A percentile compares a stretch with the other conserved stretches of the same genome.
Evolutionary conservation across 495 filamentous ascomycete species (phyloP).

Genomic region (Neurospora sp.): DNA sequence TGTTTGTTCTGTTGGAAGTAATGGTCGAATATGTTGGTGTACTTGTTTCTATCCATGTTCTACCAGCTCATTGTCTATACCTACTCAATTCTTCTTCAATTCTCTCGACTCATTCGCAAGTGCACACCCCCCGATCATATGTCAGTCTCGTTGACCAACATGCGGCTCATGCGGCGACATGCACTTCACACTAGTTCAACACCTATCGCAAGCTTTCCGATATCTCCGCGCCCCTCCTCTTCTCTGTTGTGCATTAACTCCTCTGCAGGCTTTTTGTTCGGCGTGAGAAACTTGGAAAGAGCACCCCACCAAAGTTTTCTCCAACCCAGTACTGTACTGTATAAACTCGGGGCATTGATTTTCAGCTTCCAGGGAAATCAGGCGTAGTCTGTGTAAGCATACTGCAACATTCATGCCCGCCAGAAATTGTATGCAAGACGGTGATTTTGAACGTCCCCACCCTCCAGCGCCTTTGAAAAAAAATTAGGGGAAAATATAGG

Average conservation of each 20-base stretch:
- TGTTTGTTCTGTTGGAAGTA: too few relatives aligned
- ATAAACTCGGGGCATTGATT: too few relatives aligned
- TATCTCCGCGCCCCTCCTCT: not conserved
- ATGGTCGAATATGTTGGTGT: not conserved
- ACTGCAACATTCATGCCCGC: too few relatives aligned
- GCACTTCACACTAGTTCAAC: not conserved
- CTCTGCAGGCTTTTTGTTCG: not conserved
- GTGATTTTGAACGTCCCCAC: too few relatives aligned
- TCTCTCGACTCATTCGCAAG: too few relatives aligned
- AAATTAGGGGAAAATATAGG: too few relatives aligned
- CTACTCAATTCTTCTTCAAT: not conserved
- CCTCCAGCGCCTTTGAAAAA: too few relatives aligned
- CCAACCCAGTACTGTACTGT: too few relatives aligned
- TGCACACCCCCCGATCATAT: not conserved
- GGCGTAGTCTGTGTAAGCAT: too few relatives aligned
- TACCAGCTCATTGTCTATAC: not conserved
- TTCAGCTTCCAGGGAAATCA: too few relatives aligned
- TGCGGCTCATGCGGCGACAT: not conserved
- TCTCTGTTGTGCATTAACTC: not conserved
- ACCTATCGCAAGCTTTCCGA: not conserved
- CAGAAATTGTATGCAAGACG: too few relatives aligned
- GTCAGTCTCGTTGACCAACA: not conserved
- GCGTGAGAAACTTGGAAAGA: not conserved
- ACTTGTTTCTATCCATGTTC: not conserved
- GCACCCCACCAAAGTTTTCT: not conserved